phyloP scores from a whole-genome alignment of 2,329 filamentous ascomycete species.

The Chaetomium globosum region DNA sequence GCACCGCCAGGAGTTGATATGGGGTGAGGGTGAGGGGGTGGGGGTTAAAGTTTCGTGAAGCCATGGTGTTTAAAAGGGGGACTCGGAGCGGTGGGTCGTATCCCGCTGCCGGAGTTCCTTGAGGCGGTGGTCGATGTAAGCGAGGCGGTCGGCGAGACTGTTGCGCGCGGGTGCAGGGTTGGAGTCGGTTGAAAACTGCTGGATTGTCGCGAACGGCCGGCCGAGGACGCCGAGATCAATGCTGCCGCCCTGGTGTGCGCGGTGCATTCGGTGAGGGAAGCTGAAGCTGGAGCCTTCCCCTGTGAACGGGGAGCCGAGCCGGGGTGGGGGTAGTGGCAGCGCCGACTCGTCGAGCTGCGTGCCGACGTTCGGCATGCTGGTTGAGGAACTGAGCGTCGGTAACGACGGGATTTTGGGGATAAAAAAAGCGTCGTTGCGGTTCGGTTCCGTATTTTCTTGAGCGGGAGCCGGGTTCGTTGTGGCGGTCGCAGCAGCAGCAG shows the following conservation, averaged over 20 bases:
- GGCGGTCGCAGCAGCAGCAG: background rate
- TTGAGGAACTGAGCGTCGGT: constrained; percentile 34
- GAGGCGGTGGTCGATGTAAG: constrained; percentile 62
- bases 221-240: constrained; percentile 51
- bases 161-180: constrained; percentile 45
- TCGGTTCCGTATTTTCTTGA: constrained; percentile 37
- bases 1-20: background rate
- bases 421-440: constrained; percentile 45
- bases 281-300: constrained; percentile 57
- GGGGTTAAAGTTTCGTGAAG: background rate
- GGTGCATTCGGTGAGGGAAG: constrained; percentile 58
- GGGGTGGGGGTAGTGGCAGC: constrained; percentile 46
- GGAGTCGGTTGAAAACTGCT: constrained; percentile 48
- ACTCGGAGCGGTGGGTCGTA: constrained; percentile 52
- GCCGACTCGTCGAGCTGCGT: constrained; percentile 38
- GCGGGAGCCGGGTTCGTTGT: constrained; percentile 13
- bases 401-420: constrained; percentile 45
- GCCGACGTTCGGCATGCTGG: constrained; percentile 38
- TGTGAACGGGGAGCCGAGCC: constrained; percentile 63
- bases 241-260: constrained; percentile 48
- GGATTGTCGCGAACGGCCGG: constrained; percentile 61
- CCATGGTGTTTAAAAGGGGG: constrained; percentile 49
- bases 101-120: constrained; percentile 56
- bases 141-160: constrained; percentile 55
- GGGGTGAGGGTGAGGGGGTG: background rate